Evolutionary conservation across 768 basidiomycete genomes (phyloP).

Genomic region (Serendipita sp.): DNA sequence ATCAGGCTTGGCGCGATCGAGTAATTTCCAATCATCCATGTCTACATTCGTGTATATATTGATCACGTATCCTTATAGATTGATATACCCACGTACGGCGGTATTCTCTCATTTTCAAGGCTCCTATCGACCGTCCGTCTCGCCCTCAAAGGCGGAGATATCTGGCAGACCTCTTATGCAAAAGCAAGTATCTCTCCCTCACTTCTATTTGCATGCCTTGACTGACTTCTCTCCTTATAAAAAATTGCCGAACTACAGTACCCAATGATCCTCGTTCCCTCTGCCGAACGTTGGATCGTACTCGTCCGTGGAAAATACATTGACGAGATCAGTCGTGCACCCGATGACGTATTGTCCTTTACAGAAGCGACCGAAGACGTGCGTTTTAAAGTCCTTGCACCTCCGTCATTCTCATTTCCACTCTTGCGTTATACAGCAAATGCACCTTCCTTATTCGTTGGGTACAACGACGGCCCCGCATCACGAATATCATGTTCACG

Average conservation of each 20-base stretch:
- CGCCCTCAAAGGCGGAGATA: background rate
- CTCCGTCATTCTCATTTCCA: background rate
- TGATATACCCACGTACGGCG: background rate
- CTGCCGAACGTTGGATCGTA: background rate
- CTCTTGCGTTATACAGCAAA: background rate
- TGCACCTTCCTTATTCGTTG: background rate
- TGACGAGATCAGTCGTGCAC: slow-evolving; percentile 16
- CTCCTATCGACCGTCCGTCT: background rate
- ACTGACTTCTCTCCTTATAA: no score
- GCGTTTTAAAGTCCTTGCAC: background rate
- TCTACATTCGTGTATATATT: no score
- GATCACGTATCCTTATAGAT: background rate
- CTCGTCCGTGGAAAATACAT: slow-evolving; percentile 6
- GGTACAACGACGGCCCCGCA: background rate
- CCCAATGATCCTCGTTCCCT: background rate
- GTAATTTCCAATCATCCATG: no score
- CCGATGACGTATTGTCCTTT: slow-evolving; percentile 15
- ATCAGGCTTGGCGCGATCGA: background rate
- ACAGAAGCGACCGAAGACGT: background rate
- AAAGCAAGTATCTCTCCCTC: background rate
- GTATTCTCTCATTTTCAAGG: background rate
- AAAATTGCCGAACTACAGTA: no score
- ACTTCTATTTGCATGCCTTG: no score
- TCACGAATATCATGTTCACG: background rate
- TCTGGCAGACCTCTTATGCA: background rate